Conservation (phyloP, 768 basidiomycete species). For the Auricularia auricula-judae region DNA sequence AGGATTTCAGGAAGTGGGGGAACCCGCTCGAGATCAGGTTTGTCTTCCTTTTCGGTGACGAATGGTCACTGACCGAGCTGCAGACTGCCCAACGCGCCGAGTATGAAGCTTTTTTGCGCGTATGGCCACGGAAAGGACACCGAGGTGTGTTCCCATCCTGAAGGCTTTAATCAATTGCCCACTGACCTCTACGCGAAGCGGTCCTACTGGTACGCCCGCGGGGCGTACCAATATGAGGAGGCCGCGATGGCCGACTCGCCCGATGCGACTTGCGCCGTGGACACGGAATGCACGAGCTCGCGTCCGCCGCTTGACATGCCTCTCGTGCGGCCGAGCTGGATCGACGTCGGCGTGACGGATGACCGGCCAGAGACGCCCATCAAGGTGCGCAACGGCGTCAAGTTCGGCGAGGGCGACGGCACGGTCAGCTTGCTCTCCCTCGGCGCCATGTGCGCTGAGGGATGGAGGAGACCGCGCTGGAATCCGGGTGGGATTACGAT, state of each 20-base stretch:
- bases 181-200: constrained; percentile 31
- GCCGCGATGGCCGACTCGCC: constrained; percentile 30
- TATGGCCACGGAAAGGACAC: constrained; percentile 97
- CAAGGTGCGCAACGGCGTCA: constrained; percentile 72
- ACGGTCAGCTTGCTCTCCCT: constrained; percentile 78
- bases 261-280: constrained; percentile 34
- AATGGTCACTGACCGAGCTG: neutral
- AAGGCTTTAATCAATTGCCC: neutral
- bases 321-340: constrained; percentile 56
- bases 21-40: constrained; percentile 81
- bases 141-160: constrained; percentile 37
- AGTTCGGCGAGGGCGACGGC: constrained; percentile 91
- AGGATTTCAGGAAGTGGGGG: constrained; percentile 78
- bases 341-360: constrained; percentile 74
- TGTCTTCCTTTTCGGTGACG: neutral
- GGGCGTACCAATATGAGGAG: constrained; percentile 58
- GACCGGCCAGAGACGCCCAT: constrained; percentile 36
- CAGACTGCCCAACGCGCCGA: constrained; percentile 81
- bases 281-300: constrained; percentile 32
- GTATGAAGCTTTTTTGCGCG: constrained; percentile 84
- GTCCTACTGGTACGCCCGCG: constrained; percentile 82
- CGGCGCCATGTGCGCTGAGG: constrained; percentile 94
- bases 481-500: constrained; percentile 86
- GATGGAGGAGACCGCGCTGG: constrained; percentile 83
- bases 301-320: constrained; percentile 43